Base-by-base conservation (phyloP, 331 rosid genomes). In the Quercus lobata region DNA sequence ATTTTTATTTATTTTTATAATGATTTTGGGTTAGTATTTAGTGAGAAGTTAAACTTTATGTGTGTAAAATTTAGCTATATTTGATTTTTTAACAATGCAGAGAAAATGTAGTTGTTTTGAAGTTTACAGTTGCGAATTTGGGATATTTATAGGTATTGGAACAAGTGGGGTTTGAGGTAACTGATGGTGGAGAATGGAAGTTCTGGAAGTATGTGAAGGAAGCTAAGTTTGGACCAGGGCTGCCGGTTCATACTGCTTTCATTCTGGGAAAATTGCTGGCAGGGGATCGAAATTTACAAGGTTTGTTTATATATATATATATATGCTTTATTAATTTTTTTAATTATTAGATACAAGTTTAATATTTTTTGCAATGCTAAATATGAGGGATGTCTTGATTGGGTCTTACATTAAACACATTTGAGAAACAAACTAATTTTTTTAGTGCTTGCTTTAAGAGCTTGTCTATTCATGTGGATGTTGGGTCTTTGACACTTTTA, bases 141-240 rank as follows among this genome's bases (percentile, higher is more conserved):
- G 22, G 54, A 34, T 61, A 65, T 76, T 32, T n/a, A 16, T 71
- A 93, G 98, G 88, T 85, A 35, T 81, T 84, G 89, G 89, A 63
- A 57, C 85, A 83, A 80, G 41, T 84, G 60, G 92, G 86, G 17
- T 76, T 81, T 71, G 83, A 41, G 75, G 79, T 55, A n/a, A 79
- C 77, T 70, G 87, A 86, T 17, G 78, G 57, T 16, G 89, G 84
- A 76, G 85, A 71, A 18, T 94, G 94, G 97, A 90, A 85, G 84
- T 75, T 90, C 71, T 88, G 32, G 78, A 90, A 89, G 80, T 77
- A 88, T 80, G 87, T 84, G 57, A 89, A 90, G 87, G 97, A 94
- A 83, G 82, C 88, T 82, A 96, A 86, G 17, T 94, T 94, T 79
- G 98, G 97, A 80, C 97, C 97, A 1, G 93, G 84, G 65, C 76